Evolutionary conservation across 352 stramenopile genomes (phyloP).

Genomic region (Pseudoperonospora humuli): DNA sequence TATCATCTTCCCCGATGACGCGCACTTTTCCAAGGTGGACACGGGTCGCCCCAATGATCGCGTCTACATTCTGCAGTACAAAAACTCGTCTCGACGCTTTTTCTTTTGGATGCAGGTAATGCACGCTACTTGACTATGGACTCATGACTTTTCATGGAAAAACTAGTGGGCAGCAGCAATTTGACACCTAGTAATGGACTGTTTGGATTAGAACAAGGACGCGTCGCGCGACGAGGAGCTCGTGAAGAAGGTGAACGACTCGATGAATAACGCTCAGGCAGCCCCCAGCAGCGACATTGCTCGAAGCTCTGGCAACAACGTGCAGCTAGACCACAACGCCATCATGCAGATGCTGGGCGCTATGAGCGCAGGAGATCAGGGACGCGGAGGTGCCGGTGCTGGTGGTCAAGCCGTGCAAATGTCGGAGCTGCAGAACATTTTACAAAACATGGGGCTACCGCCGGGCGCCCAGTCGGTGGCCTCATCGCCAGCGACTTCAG

Average conservation of each 20-base stretch:
- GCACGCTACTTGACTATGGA: no score
- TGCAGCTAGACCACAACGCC: constrained; percentile 84
- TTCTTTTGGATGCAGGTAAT: constrained; percentile 95
- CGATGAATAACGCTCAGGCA: constrained; percentile 79
- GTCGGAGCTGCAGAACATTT: constrained; percentile 80
- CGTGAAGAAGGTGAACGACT: constrained; percentile 83
- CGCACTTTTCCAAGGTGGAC: constrained; percentile 82
- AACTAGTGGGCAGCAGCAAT: background rate
- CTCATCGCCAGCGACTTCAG: constrained; percentile 65
- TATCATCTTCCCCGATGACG: constrained; percentile 90
- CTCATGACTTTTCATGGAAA: no score
- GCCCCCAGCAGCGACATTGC: constrained; percentile 24
- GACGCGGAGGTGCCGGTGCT: constrained; percentile 29
- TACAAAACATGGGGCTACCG: constrained; percentile 84
- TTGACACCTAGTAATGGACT: background rate
- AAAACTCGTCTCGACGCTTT: constrained; percentile 86
- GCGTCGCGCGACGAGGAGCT: constrained; percentile 80
- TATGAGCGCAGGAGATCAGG: constrained; percentile 66
- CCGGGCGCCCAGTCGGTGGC: constrained; percentile 49
- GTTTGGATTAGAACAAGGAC: constrained; percentile 68
- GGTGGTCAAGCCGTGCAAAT: constrained; percentile 63
- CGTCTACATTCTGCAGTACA: constrained; percentile 91
- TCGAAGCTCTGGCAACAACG: constrained; percentile 35
- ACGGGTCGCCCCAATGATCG: constrained; percentile 80
- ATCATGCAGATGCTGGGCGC: constrained; percentile 89